phyloP scores from a whole-genome alignment of 768 basidiomycete genomes.

The Collybia nuda region DNA sequence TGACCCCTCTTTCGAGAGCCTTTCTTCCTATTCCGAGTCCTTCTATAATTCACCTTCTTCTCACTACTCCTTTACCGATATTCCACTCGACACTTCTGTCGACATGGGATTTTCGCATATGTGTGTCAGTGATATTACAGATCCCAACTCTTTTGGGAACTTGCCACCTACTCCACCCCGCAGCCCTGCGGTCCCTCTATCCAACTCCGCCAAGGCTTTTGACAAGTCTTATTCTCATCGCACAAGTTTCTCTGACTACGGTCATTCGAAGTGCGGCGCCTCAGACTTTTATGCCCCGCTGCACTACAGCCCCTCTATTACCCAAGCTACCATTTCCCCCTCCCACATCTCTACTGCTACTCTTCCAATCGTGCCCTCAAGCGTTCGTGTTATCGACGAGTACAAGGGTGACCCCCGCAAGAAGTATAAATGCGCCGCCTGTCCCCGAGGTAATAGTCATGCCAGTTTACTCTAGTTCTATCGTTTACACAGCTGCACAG shows the following conservation, averaged over 20 bases:
- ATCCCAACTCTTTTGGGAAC: conserved; percentile 58
- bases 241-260: conserved; percentile 69
- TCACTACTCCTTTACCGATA: conserved; percentile 46
- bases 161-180: conserved; percentile 59
- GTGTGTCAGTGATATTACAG: conserved; percentile 60
- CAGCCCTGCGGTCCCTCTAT: conserved; percentile 33
- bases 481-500: conserved; percentile 32
- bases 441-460: conserved; percentile 60
- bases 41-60: conserved; percentile 44
- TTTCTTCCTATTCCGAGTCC: conserved; percentile 68
- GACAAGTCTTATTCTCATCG: conserved; percentile 40
- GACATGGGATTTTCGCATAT: conserved; percentile 71
- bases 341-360: conserved; percentile 48
- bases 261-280: conserved; percentile 40
- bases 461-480: conserved; percentile 1
- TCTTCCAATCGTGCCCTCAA: conserved; percentile 44
- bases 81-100: conserved; percentile 48
- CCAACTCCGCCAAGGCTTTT: conserved; percentile 25
- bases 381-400: conserved; percentile 46
- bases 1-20: conserved; percentile 36
- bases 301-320: conserved; percentile 42
- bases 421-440: conserved; percentile 75
- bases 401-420: conserved; percentile 66
- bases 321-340: conserved; percentile 55
- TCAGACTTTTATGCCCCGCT: conserved; percentile 49